Evolutionary conservation across 257 asterid genomes (phyloP).

Genomic region (Datura wrightii): DNA sequence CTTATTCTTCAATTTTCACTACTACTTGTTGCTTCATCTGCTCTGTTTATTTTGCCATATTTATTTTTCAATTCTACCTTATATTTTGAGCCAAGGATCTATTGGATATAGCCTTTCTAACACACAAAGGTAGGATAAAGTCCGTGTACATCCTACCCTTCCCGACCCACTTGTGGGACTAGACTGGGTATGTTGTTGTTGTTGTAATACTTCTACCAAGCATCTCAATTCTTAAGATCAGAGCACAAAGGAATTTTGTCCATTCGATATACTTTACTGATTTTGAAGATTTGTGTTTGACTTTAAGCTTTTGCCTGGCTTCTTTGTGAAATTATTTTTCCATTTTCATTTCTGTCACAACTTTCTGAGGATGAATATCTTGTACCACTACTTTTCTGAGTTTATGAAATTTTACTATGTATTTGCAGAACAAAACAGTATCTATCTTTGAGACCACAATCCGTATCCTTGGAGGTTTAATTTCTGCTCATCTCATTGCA

Average conservation of each 20-base stretch:
- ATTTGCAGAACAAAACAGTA: slow-evolving; percentile 93
- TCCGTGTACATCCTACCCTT: too few relatives aligned
- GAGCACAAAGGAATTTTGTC: background rate
- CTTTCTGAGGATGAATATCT: background rate
- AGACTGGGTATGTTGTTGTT: background rate
- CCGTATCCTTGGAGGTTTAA: slow-evolving; percentile 94
- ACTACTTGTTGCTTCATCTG: too few relatives aligned
- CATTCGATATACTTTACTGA: background rate
- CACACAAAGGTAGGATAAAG: too few relatives aligned
- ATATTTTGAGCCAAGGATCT: too few relatives aligned
- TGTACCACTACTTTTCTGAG: slow-evolving; percentile 17
- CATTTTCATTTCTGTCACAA: background rate
- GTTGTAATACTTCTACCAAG: background rate
- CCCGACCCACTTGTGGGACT: too few relatives aligned
- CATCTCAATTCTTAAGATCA: background rate
- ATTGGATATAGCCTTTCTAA: too few relatives aligned
- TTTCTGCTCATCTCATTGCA: slow-evolving; percentile 97
- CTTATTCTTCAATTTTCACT: too few relatives aligned
- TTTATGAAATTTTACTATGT: slow-evolving; percentile 32
- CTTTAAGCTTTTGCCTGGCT: background rate
- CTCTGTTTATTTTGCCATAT: too few relatives aligned
- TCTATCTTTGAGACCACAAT: slow-evolving; percentile 97
- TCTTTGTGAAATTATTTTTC: background rate
- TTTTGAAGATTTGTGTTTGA: background rate
- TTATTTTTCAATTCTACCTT: too few relatives aligned